Evolutionary conservation across 371 early-diverging fungal genomes (phyloP).

Genomic region (Apophysomyces elegans): DNA sequence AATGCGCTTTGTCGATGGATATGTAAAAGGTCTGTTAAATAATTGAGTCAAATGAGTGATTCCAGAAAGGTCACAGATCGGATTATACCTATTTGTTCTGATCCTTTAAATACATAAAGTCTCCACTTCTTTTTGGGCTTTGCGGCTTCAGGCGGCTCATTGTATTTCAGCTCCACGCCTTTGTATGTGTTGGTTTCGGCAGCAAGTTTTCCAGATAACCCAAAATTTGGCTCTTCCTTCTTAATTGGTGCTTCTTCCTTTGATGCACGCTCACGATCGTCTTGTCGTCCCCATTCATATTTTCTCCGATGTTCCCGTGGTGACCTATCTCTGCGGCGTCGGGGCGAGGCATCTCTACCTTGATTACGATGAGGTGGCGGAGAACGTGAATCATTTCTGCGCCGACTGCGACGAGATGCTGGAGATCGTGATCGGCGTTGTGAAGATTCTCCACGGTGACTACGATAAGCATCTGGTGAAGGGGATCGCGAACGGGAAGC

Average conservation of each 20-base stretch:
- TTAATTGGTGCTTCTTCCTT: constrained; percentile 46
- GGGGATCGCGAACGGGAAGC: not conserved
- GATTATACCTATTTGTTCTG: constrained; percentile 80
- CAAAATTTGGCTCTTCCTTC: constrained; percentile 80
- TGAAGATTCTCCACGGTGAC: not conserved
- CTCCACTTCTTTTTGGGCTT: constrained; percentile 78
- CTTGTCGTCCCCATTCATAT: constrained; percentile 26
- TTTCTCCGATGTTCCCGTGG: constrained; percentile 1
- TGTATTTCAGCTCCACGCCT: constrained; percentile 87
- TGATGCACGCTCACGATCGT: constrained; percentile 32
- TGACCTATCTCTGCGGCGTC: constrained; percentile 1
- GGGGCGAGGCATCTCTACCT: not conserved
- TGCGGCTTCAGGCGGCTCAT: constrained; percentile 90
- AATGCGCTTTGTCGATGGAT: constrained; percentile 88
- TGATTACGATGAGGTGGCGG: not conserved
- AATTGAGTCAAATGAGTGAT: not conserved
- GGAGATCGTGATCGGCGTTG: not conserved
- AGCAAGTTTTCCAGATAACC: constrained; percentile 82
- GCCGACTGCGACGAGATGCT: not conserved
- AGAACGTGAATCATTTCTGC: not conserved
- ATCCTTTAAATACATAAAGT: constrained; percentile 91
- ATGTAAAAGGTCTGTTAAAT: constrained; percentile 73
- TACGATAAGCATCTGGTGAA: not conserved
- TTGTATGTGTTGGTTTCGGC: constrained; percentile 84
- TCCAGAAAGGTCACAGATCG: not conserved